These are phyloP conservation scores for Colletotrichum cereale DNA, from an alignment of 2,329 filamentous ascomycete species.

Conservation along the genomic window DNA sequence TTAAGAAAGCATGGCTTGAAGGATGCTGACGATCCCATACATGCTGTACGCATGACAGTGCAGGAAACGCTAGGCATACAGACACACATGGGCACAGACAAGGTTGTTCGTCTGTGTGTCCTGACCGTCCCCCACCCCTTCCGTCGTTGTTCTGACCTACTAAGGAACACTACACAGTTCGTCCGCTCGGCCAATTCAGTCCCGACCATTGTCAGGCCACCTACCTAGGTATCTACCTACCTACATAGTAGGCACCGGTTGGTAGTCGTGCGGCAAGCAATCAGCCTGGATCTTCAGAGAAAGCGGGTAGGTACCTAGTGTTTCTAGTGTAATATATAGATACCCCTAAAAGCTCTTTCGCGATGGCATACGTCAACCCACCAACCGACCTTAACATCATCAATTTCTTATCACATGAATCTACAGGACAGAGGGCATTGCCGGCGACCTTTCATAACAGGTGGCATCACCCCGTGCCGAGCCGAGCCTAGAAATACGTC, in stretches of 20 bases:
- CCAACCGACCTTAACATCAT: background rate
- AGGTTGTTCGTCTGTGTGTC: background rate
- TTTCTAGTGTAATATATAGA: background rate
- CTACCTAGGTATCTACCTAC: background rate
- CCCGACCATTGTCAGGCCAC: background rate
- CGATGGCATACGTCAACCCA: background rate
- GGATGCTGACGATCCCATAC: background rate
- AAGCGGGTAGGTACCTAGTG: background rate
- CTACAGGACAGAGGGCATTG: background rate
- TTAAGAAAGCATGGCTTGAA: background rate
- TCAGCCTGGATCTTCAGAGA: constrained; percentile 3
- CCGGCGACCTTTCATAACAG: background rate
- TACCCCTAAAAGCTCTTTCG: background rate
- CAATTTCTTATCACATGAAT: background rate
- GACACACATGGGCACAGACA: background rate
- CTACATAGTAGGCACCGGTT: too few species aligned
- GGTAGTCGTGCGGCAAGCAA: background rate
- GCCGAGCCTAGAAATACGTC: background rate
- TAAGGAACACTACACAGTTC: too few species aligned
- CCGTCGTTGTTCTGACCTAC: background rate
- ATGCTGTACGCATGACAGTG: background rate
- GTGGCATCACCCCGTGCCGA: background rate
- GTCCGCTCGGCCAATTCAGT: constrained; percentile 11
- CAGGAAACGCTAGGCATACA: background rate
- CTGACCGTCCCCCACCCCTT: background rate